These are phyloP conservation scores for Massariosphaeria phaeospora DNA, from an alignment of 495 filamentous ascomycete genomes.

Conservation along the genomic window DNA sequence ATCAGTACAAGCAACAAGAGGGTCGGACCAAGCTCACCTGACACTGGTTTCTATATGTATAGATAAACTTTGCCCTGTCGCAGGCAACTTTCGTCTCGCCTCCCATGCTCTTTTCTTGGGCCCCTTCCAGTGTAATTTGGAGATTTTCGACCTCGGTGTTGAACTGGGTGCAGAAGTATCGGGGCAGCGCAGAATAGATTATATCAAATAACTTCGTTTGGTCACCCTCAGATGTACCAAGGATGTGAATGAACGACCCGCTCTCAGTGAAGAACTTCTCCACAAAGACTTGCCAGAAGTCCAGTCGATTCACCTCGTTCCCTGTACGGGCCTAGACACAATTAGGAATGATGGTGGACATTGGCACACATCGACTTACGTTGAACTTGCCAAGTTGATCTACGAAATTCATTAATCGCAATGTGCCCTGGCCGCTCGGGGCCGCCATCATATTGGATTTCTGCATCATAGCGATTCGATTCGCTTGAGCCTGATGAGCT, in stretches of 20 bases:
- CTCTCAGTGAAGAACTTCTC: conserved; percentile 62
- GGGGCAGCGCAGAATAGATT: conserved; percentile 63
- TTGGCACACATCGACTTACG: conserved; percentile 41
- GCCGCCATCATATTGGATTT: too few relatives aligned
- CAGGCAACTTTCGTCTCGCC: conserved; percentile 29
- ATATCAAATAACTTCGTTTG: conserved; percentile 72
- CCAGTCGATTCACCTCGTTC: too few relatives aligned
- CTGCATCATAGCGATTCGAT: conserved; percentile 25
- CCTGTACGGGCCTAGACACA: not conserved
- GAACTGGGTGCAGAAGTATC: conserved; percentile 78
- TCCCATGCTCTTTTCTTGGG: conserved; percentile 31
- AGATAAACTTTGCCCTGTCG: conserved; percentile 36
- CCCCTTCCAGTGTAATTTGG: conserved; percentile 65
- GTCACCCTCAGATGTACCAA: conserved; percentile 35
- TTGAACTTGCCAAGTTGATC: conserved; percentile 64
- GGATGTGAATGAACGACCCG: conserved; percentile 17
- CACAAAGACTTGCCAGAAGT: conserved; percentile 76
- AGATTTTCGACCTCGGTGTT: conserved; percentile 75
- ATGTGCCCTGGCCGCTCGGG: conserved; percentile 48
- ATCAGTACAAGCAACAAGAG: not conserved
- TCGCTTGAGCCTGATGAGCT: conserved; percentile 4
- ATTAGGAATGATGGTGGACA: not conserved
- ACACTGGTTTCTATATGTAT: conserved; percentile 36
- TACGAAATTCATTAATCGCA: conserved; percentile 64
- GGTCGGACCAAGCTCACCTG: conserved; percentile 29